Percentiles rank a stretch among this genome's conserved stretches.
Evolutionary conservation across 805 yeast species (phyloP).

Genomic region (Blastobotrys parvus): DNA sequence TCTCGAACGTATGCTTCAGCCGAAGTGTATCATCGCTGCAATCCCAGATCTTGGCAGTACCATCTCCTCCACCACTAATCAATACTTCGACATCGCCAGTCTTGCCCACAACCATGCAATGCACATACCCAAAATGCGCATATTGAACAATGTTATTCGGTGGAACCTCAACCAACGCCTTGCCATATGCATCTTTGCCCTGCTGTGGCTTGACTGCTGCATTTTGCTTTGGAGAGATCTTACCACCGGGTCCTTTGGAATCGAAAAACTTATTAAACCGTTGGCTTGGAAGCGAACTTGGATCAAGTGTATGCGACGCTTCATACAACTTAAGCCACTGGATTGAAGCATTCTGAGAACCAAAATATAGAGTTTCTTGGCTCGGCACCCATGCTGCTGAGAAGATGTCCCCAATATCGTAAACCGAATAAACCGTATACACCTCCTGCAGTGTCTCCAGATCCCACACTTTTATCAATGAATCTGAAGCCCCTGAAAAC

Average conservation of each 20-base stretch:
- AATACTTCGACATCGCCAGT: slow-evolving; percentile 31
- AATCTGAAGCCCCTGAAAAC: slow-evolving; percentile 85
- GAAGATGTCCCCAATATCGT: slow-evolving; percentile 91
- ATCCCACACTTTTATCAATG: slow-evolving; percentile 81
- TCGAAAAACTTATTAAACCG: slow-evolving; percentile 83
- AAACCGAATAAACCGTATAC: slow-evolving; percentile 70
- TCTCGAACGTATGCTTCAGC: slow-evolving; percentile 38
- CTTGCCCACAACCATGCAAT: slow-evolving; percentile 45
- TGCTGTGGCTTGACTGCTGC: slow-evolving; percentile 12
- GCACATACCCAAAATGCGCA: slow-evolving; percentile 90
- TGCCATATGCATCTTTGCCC: slow-evolving; percentile 5
- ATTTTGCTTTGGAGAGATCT: slow-evolving; percentile 27
- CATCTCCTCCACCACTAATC: slow-evolving; percentile 86
- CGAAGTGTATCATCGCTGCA: slow-evolving; percentile 20
- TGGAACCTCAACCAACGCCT: slow-evolving; percentile 43
- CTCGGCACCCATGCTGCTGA: slow-evolving; percentile 62
- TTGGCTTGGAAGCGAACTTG: slow-evolving; percentile 44
- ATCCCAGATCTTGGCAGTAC: slow-evolving; percentile 75
- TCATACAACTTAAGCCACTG: slow-evolving; percentile 51
- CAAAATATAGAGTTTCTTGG: slow-evolving; percentile 61
- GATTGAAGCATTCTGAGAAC: slow-evolving; percentile 87
- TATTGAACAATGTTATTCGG: slow-evolving; percentile 57
- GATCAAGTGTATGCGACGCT: slow-evolving; percentile 19
- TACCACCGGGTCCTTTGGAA: slow-evolving; percentile 78
- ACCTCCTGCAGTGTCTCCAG: slow-evolving; percentile 35